phyloP scores from a whole-genome alignment of 148 eudicot species.

The Nepenthes gracilis region DNA sequence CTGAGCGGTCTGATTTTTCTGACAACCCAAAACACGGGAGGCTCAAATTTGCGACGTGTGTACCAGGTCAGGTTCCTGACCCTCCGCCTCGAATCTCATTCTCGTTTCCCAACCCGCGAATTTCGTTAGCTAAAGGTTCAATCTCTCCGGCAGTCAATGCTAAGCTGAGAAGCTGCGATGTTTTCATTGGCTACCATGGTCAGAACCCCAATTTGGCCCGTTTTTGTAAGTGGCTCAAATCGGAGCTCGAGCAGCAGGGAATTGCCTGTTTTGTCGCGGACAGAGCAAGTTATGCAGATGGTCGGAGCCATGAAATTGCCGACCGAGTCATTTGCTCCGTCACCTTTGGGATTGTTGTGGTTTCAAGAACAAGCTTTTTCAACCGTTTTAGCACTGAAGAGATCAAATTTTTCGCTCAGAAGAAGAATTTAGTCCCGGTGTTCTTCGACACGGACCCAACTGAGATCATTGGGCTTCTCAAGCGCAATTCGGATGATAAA shows the following conservation, averaged over 20 bases:
- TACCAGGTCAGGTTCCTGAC: slow-evolving; percentile 27
- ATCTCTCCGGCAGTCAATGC: slow-evolving; percentile 59
- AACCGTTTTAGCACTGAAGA: slow-evolving; percentile 67
- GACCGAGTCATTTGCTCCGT: slow-evolving; percentile 86
- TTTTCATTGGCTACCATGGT: slow-evolving; percentile 69
- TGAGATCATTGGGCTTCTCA: slow-evolving; percentile 23
- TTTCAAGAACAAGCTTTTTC: slow-evolving; percentile 33
- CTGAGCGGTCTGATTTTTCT: slow-evolving; percentile 43
- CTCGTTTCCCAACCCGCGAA: slow-evolving; percentile 61
- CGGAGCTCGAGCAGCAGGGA: slow-evolving; percentile 81
- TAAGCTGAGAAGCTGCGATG: slow-evolving; percentile 79
- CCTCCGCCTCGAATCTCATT: slow-evolving; percentile 51
- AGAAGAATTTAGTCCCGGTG: slow-evolving; percentile 74
- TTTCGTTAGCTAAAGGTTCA: slow-evolving; percentile 52
- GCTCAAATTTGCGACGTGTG: slow-evolving; percentile 41
- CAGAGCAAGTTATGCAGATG: slow-evolving; percentile 63
- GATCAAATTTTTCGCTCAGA: slow-evolving; percentile 69
- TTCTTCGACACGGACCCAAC: slow-evolving; percentile 46
- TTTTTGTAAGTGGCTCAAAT: slow-evolving; percentile 83
- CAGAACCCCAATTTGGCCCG: slow-evolving; percentile 49
- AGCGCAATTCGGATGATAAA: slow-evolving; percentile 34
- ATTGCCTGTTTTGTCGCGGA: slow-evolving; percentile 81
- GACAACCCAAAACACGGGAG: slow-evolving; percentile 26
- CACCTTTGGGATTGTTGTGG: slow-evolving; percentile 58
- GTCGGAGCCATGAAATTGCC: slow-evolving; percentile 87